phyloP scores from a whole-genome alignment of 768 basidiomycete species.

The Suillus sp. region DNA sequence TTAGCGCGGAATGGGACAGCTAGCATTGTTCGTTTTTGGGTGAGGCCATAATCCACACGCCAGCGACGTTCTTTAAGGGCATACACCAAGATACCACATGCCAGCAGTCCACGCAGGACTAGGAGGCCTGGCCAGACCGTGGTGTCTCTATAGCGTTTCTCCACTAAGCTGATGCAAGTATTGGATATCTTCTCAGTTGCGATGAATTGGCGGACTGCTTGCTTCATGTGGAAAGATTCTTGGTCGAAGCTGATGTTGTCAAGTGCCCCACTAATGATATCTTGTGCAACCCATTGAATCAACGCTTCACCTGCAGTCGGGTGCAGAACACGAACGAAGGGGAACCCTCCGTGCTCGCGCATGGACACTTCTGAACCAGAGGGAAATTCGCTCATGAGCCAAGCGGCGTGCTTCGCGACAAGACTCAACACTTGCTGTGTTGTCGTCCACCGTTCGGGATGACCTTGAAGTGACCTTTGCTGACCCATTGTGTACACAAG shows the following conservation, averaged over 20 bases:
- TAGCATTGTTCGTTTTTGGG: not conserved
- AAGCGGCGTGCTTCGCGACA: conserved; percentile 21
- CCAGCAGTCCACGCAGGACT: not conserved
- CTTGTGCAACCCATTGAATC: conserved; percentile 14
- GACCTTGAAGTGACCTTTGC: not conserved
- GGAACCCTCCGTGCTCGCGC: conserved; percentile 11
- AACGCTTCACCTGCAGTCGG: conserved; percentile 12
- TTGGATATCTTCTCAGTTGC: conserved; percentile 13
- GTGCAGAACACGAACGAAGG: conserved; percentile 21
- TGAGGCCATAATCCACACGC: not conserved
- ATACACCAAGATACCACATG: not conserved
- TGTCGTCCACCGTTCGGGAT: conserved; percentile 20
- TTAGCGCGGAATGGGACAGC: not conserved
- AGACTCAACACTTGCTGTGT: conserved; percentile 33
- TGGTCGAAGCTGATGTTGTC: not conserved
- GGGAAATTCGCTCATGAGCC: conserved; percentile 12
- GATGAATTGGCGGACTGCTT: conserved; percentile 28
- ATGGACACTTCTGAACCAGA: conserved; percentile 23
- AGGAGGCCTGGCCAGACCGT: not conserved
- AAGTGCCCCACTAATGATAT: conserved; percentile 14
- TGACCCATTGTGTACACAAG: not conserved
- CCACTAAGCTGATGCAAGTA: conserved; percentile 7
- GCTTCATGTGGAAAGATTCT: not conserved
- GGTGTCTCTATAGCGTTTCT: conserved; percentile 9
- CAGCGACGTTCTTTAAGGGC: not conserved